These are phyloP conservation scores for Spongispora temasekensis DNA, from an alignment of 1,284 basidiomycete genomes.

Conservation along the genomic window DNA sequence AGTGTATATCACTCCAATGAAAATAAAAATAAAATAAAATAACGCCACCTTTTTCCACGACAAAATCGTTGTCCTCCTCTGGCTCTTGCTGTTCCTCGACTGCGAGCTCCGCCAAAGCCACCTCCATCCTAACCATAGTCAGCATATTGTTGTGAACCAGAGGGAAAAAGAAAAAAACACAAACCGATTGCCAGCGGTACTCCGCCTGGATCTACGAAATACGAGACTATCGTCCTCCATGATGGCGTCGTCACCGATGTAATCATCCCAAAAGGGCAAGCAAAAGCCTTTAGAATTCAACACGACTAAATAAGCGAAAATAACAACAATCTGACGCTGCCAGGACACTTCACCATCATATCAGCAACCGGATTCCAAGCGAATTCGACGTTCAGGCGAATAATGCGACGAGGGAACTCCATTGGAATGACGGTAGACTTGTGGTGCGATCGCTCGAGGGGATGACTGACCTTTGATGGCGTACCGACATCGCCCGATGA, in stretches of 20 bases:
- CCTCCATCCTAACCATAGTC: conserved; percentile 58
- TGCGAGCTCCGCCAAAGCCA: conserved; percentile 69
- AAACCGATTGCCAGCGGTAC: conserved; percentile 75
- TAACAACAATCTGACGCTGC: too few relatives aligned
- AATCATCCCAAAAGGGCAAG: conserved; percentile 6
- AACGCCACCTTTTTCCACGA: conserved; percentile 22
- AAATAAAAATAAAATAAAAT: too few relatives aligned
- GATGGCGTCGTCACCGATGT: conserved; percentile 15
- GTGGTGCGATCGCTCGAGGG: too few relatives aligned
- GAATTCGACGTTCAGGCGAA: too few relatives aligned
- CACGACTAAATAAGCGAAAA: background rate
- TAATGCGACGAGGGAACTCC: too few relatives aligned
- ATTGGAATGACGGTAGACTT: too few relatives aligned
- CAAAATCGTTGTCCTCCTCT: conserved; percentile 74
- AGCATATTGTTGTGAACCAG: too few relatives aligned
- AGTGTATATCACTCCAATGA: too few relatives aligned
- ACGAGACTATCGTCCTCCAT: conserved; percentile 53
- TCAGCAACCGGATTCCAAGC: too few relatives aligned
- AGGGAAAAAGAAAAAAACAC: conserved; percentile 3
- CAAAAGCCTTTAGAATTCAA: conserved; percentile 5
- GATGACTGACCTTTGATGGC: too few relatives aligned
- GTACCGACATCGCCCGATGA: too few relatives aligned
- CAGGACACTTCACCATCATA: too few relatives aligned
- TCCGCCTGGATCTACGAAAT: conserved; percentile 59
- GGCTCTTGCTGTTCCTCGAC: conserved; percentile 58